These are phyloP conservation scores for Cupressus sempervirens DNA, from an alignment of 75 land plant species.

Conservation along the genomic window DNA sequence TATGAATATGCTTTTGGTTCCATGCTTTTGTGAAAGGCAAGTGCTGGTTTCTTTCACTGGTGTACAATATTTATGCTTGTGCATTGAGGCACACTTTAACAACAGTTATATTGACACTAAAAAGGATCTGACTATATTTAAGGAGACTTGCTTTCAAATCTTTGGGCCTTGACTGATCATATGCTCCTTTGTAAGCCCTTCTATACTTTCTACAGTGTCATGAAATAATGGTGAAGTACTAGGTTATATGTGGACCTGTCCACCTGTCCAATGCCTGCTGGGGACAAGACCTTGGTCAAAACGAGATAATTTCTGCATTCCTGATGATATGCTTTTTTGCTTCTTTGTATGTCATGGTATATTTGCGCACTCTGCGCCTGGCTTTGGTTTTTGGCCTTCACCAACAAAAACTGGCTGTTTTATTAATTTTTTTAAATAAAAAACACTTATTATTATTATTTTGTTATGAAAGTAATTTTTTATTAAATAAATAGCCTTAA, in stretches of 20 bases:
- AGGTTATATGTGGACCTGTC: not conserved
- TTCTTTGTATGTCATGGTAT: no score
- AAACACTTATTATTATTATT: no score
- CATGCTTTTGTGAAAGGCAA: not conserved
- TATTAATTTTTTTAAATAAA: no score
- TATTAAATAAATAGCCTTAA: no score
- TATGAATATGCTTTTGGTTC: not conserved
- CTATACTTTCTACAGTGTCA: not conserved
- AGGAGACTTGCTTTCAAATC: not conserved
- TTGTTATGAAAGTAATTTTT: no score
- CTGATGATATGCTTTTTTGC: no score
- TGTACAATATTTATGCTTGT: not conserved
- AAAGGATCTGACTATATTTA: not conserved
- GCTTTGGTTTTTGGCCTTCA: no score
- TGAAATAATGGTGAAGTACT: not conserved
- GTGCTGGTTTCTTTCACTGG: not conserved
- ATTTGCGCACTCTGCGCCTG: no score
- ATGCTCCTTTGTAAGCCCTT: not conserved
- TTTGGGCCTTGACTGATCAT: not conserved
- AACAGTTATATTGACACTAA: not conserved
- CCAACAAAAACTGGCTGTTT: no score
- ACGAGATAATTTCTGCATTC: no score
- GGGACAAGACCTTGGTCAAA: not conserved
- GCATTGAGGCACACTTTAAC: not conserved
- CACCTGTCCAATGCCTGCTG: not conserved